phyloP scores from a whole-genome alignment of 164 flowering plant species.

The grape (Vitis vinifera) region DNA sequence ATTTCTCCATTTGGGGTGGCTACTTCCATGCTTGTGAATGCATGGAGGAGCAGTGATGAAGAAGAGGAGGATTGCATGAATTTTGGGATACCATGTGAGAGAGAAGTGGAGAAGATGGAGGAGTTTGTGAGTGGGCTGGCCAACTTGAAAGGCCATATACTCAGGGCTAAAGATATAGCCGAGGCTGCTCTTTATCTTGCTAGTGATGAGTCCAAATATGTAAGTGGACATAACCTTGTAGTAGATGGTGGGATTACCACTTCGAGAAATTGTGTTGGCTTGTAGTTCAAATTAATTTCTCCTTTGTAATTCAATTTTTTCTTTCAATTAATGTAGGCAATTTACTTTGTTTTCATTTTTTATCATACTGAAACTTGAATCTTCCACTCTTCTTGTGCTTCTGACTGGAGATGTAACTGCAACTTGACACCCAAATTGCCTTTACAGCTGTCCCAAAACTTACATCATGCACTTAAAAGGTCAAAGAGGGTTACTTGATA shows the following conservation, averaged over 20 bases:
- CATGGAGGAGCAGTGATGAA: slow-evolving; percentile 45
- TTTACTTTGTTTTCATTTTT: neutral
- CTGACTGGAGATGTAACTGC: too few relatives aligned
- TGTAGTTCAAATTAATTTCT: slow-evolving; percentile 18
- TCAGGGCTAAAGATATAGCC: slow-evolving; percentile 63
- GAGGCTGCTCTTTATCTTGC: slow-evolving; percentile 81
- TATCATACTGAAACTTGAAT: neutral
- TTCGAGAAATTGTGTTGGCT: slow-evolving; percentile 60
- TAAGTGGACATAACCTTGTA: slow-evolving; percentile 81
- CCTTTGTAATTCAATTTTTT: neutral
- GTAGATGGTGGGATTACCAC: slow-evolving; percentile 80
- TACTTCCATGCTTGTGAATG: slow-evolving; percentile 72
- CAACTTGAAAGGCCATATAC: slow-evolving; percentile 47
- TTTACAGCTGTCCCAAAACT: too few relatives aligned
- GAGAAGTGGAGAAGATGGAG: slow-evolving; percentile 73
- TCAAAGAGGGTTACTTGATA: too few relatives aligned
- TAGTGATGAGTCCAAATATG: slow-evolving; percentile 76
- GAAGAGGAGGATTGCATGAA: slow-evolving; percentile 30
- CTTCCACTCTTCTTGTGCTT: too few relatives aligned
- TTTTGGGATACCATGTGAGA: slow-evolving; percentile 30
- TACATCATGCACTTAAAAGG: too few relatives aligned
- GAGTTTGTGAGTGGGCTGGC: slow-evolving; percentile 68
- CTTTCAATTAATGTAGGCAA: neutral
- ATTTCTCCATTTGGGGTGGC: slow-evolving; percentile 94
- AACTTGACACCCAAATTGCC: too few relatives aligned